Evolutionary conservation across 2,329 filamentous ascomycete species (phyloP).

Genomic region (Metarhizium sp.): DNA sequence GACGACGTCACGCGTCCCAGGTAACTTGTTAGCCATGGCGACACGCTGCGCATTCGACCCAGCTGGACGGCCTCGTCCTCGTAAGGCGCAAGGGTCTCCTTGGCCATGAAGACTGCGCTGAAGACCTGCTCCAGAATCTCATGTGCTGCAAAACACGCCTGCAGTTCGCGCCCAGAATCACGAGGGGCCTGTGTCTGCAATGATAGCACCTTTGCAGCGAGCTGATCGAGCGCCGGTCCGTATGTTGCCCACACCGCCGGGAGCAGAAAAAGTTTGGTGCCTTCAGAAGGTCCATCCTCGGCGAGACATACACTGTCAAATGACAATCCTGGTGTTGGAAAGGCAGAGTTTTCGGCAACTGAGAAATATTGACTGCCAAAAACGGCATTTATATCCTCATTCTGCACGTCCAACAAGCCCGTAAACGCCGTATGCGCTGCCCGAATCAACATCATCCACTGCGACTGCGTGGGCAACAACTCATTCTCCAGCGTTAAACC

Average conservation of each 20-base stretch:
- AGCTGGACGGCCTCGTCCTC: slow-evolving; percentile 4
- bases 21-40: slow-evolving; percentile 26
- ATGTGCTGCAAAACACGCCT: neutral
- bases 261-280: slow-evolving; percentile 4
- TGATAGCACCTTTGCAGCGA: neutral
- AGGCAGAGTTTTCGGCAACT: too few relatives aligned
- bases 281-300: neutral
- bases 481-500: slow-evolving; percentile 12
- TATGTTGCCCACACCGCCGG: slow-evolving; percentile 5
- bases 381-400: neutral
- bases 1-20: slow-evolving; percentile 22
- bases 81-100: neutral
- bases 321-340: neutral
- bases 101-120: neutral
- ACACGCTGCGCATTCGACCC: slow-evolving; percentile 15
- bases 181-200: neutral
- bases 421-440: slow-evolving; percentile 24
- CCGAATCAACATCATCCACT: slow-evolving; percentile 28
- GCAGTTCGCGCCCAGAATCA: neutral
- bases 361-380: too few relatives aligned
- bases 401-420: slow-evolving; percentile 17
- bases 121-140: neutral
- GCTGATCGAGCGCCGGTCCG: slow-evolving; percentile 3
- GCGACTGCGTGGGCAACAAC: slow-evolving; percentile 21
- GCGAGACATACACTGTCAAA: neutral